Base-by-base conservation (phyloP, 1,284 basidiomycete species). In the Rhodotorula glutinis region DNA sequence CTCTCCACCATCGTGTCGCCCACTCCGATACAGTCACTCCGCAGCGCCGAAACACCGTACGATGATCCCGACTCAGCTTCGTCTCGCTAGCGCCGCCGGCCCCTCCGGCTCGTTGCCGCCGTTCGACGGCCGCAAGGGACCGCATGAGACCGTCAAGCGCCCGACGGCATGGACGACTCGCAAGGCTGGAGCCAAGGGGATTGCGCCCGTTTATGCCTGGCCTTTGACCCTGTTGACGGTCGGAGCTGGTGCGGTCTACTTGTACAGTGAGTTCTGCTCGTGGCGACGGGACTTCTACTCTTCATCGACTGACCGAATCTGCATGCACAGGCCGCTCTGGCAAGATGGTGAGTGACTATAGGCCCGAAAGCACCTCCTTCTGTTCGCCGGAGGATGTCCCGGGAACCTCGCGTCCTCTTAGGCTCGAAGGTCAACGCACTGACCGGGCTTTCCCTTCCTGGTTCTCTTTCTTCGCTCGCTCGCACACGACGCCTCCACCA, bases 91-190 rank as follows among this genome's bases (percentile, higher is more conserved):
- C 19, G 27, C 43, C 41, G 17, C 55, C 27, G 55, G 27, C 10
- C 40, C 40, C 17, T 21, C 27, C 55, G 27, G 14, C 55, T 10
- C 27, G 13, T 14, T 29, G 27, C 41, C 40, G 13, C 40, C 41
- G 16, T 29, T 23, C 27, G 53, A 54, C 33, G 33, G 53, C 53
- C 53, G 33, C 33, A 40, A 10, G 27, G 44, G 43, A 2, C 44
- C 56, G 21, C 56, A 57, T 43, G 25, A 44, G 56, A 46, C 56
- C 44, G 30, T 57, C 56, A 53, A 33, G 52, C 56, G 43, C 19
- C 38, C 38, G 8, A 59, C 58, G 3, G 58, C 58, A 11, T 59
- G 58, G 58, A 27, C 40, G 11, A 38, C 49, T 8, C 49, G 58
- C 25, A 52, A 52, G 27, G 25, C 19, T 10, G 49, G 30, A 0